phyloP scores from a whole-genome alignment of 371 early-diverging fungal species.

The Zychaea mexicana region DNA sequence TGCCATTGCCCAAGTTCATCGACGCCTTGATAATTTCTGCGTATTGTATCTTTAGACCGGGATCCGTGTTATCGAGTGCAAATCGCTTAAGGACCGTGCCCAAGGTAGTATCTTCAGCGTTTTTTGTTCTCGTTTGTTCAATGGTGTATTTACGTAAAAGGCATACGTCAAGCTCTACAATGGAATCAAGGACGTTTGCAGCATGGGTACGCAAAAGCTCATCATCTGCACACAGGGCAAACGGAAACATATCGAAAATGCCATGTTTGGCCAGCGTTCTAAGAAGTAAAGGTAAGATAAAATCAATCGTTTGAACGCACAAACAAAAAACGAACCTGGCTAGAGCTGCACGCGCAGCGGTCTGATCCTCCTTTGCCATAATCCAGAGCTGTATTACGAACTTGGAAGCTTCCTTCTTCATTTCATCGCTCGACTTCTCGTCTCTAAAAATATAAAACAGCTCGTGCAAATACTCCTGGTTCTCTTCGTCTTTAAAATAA shows the following conservation, averaged over 20 bases:
- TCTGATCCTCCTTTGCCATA: slow-evolving; percentile 71
- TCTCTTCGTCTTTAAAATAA: slow-evolving; percentile 69
- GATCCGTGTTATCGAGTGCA: slow-evolving; percentile 55
- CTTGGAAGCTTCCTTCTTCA: slow-evolving; percentile 68
- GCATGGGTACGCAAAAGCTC: slow-evolving; percentile 58
- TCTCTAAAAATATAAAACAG: slow-evolving; percentile 68
- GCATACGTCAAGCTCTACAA: slow-evolving; percentile 80
- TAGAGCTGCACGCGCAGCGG: slow-evolving; percentile 55
- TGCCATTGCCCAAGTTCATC: slow-evolving; percentile 62
- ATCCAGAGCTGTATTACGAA: slow-evolving; percentile 79
- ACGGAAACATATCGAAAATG: slow-evolving; percentile 74
- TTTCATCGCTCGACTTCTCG: slow-evolving; percentile 36
- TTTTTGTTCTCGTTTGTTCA: slow-evolving; percentile 56
- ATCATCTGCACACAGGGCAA: slow-evolving; percentile 58
- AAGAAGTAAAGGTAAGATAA: too few relatives aligned
- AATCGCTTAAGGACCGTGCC: slow-evolving; percentile 68
- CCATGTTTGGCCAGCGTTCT: slow-evolving; percentile 75
- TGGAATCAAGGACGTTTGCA: slow-evolving; percentile 69
- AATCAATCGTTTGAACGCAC: background rate
- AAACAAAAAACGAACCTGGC: slow-evolving; percentile 38
- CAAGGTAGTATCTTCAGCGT: slow-evolving; percentile 47
- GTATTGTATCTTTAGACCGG: slow-evolving; percentile 69
- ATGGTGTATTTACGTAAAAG: slow-evolving; percentile 72
- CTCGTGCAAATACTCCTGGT: slow-evolving; percentile 62
- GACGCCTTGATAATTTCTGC: slow-evolving; percentile 74